These are phyloP conservation scores for Candida peoriensis DNA, from an alignment of 805 yeast species.

Conservation along the genomic window DNA sequence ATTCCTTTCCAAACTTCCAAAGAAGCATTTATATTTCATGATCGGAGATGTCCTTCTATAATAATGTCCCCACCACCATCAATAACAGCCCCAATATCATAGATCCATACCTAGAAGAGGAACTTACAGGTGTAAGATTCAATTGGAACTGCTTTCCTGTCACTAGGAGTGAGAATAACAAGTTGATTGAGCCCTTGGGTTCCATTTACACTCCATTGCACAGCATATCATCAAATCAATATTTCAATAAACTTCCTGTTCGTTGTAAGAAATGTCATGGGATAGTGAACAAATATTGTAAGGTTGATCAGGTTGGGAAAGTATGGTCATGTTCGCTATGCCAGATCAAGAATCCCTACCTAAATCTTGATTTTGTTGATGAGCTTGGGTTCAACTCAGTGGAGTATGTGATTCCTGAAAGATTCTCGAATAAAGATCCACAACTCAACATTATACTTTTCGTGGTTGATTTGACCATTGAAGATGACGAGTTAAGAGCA, in stretches of 20 bases:
- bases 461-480: constrained; percentile 83
- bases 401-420: constrained; percentile 17
- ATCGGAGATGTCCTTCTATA: too few relatives aligned
- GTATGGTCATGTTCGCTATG: constrained; percentile 85
- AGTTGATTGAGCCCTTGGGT: constrained; percentile 86
- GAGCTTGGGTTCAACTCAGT: too few relatives aligned
- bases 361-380: constrained; percentile 47
- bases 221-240: constrained; percentile 17
- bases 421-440: constrained; percentile 10
- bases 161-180: constrained; percentile 81
- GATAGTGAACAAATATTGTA: constrained; percentile 79
- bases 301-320: constrained; percentile 65
- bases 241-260: constrained; percentile 40
- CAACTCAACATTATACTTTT: constrained; percentile 77
- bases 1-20: constrained; percentile 31
- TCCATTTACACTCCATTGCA: constrained; percentile 85
- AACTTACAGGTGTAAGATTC: constrained; percentile 49
- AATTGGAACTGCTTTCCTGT: constrained; percentile 85
- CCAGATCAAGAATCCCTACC: constrained; percentile 55
- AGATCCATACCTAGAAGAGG: constrained; percentile 43
- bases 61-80: too few relatives aligned
- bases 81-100: too few relatives aligned
- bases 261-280: constrained; percentile 76
- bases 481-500: constrained; percentile 71
- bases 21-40: too few relatives aligned